Evolutionary conservation across 2,329 filamentous ascomycete genomes (phyloP), one percentile per base, ranked within the genome.

Genomic region (Cladophialophora carrionii): DNA sequence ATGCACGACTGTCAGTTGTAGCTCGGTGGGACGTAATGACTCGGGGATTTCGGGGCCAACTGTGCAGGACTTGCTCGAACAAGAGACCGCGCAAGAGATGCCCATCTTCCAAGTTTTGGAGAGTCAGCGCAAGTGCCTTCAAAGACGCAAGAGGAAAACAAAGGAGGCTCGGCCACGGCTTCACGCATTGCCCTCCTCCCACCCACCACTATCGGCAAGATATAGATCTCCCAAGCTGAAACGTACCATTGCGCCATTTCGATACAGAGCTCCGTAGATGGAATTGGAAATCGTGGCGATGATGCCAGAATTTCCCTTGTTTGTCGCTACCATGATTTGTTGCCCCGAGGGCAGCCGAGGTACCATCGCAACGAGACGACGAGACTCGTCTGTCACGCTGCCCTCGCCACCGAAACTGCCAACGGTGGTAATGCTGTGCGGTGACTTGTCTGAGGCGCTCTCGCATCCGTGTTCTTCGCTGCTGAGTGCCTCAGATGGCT

Each of bases 241-340:
- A 59, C 57, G 22, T 59, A 59, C 57, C 55, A 66, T 46, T 37
- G 59, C 59, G 26, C 63, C 63, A 22, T 66, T 66, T 7, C 58
- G 57, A 55, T 41, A 66, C n/a, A 66, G 58, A 4, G 63, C 63
- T 14, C 26, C 48, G 49, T 58, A 66, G 31, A 63, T 61, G 24
- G 63, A 64, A 6, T 9, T 37, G 49, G 49, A 31, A 32, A 64
- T 5, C 10, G 24, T 53, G 24, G 26, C 9, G 24, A 14, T 46
- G 2, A 63, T 22, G 34, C 9, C 26, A 12, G 22, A 17, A n/a
- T 46, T 31, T 22, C 20, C n/a, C 29, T 57, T 57, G 54, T 31
- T 54, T 9, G 46, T 59, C 2, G 62, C 20, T 26, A 60, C 29
- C 3, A 56, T 14, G 3, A 14, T 46, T 48, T 29, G 54, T 32